Evolutionary conservation across 2,329 filamentous ascomycete genomes (phyloP).

Genomic region (Neofusicoccum cordaticola): DNA sequence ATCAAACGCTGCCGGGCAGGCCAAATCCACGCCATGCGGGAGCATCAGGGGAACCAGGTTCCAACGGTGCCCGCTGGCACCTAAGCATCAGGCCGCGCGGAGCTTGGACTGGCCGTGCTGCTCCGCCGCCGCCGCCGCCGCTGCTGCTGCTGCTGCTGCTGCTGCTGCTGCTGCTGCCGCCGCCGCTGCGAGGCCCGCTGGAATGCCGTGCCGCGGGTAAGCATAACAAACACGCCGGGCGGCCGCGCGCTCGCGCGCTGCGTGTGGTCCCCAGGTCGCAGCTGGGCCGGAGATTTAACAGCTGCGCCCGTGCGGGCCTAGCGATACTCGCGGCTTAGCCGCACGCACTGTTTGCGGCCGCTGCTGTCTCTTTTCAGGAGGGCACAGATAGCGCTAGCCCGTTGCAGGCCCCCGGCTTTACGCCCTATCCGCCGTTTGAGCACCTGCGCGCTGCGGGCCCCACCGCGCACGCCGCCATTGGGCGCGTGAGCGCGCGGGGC

Average conservation of each 20-base stretch:
- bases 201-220: too few relatives aligned
- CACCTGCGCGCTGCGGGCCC: neutral
- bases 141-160: too few relatives aligned
- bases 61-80: conserved; percentile 9
- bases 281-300: conserved; percentile 13
- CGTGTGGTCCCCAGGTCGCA: neutral
- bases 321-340: conserved; percentile 3
- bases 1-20: conserved; percentile 14
- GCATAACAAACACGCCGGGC: neutral
- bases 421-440: conserved; percentile 11
- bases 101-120: too few relatives aligned
- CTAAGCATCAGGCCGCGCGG: neutral
- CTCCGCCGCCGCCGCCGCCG: too few relatives aligned
- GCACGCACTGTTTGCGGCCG: conserved; percentile 14
- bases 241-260: neutral
- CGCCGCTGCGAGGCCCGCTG: too few relatives aligned
- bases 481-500: neutral
- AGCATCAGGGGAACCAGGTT: conserved; percentile 12
- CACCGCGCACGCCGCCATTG: conserved; percentile 11
- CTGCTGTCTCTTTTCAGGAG: conserved; percentile 11
- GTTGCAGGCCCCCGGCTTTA: neutral
- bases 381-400: conserved; percentile 8
- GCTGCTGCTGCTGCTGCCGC: too few relatives aligned
- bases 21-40: conserved; percentile 3
- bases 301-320: conserved; percentile 3